Evolutionary conservation across 768 basidiomycete genomes (phyloP), one percentile per base, ranked within the genome.

Genomic region (Leucocoprinus sp.): DNA sequence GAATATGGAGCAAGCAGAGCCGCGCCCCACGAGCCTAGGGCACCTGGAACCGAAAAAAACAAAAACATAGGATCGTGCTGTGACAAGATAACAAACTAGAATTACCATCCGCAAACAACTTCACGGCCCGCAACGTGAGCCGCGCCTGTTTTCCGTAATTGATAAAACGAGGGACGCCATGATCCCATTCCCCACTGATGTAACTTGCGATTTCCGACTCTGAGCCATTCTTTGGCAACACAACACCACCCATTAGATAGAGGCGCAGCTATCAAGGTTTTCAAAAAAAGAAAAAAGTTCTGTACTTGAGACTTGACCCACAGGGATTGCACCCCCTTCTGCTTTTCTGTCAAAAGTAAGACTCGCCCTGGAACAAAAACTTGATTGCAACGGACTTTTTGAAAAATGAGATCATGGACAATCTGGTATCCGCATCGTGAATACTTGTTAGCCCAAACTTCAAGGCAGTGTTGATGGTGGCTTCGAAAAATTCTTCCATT

Each of bases 21-120:
- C 0, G 95, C 93, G 5, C 95, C 93, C 72, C 87, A 89, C 1
- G 86, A 89, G 0, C 95, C 91, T 3, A 98, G 74, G 0, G 93
- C 93, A 33, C 93, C 84, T 84, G 42, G 7, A 31, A 14, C 9
- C 11, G 5, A 27, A 11, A 27, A 27, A 11, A 27, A 27, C 5
- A 27, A 27, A 27, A 5, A 27, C 5, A 11, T 27, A 27, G 5
- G 5, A 11, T 27, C 11, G 11, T 11, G 26, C 5, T 5, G 26
- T 27, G 26, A 11, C 26, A 27, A 11, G 11, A 27, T 27, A n/a
- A n/a, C 11, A 27, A 27, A 5, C 11, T 27, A 27, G 14, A 24
- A 62, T 23, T 49, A 78, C 86, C 93, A 56, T 97, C 93, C 0
- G 78, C 67, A 55, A 81, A 80, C 2, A 92, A 65, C 55, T 91